phyloP scores from a whole-genome alignment of 106 monocot species.

The Platanthera guangdongensis region DNA sequence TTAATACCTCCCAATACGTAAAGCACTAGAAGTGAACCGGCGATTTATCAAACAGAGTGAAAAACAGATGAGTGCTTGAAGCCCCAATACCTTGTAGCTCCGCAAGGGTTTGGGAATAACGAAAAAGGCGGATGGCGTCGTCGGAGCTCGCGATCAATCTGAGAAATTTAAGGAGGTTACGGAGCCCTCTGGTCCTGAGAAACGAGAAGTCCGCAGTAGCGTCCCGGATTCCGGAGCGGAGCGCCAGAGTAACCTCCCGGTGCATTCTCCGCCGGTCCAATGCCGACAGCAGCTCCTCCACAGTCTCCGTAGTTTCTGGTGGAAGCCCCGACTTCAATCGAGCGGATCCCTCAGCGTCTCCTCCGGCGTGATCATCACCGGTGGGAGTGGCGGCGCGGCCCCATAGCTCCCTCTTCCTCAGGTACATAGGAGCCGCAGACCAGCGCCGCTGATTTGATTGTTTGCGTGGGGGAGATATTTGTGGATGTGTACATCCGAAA shows the following conservation, averaged over 20 bases:
- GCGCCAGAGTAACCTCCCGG: slow-evolving; percentile 77
- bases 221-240: slow-evolving; percentile 79
- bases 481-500: too few species aligned
- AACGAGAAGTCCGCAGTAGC: slow-evolving; percentile 86
- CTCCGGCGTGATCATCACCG: background rate
- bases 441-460: background rate
- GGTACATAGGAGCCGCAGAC: slow-evolving; percentile 2
- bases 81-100: slow-evolving; percentile 58
- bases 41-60: background rate
- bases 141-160: slow-evolving; percentile 53
- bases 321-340: background rate
- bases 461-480: too few species aligned
- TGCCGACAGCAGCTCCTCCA: slow-evolving; percentile 42
- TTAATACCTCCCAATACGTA: background rate
- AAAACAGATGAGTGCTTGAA: background rate
- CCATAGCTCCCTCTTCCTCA: slow-evolving; percentile 11
- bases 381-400: background rate
- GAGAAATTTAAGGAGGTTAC: slow-evolving; percentile 64
- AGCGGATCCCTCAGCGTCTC: slow-evolving; percentile 5
- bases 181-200: slow-evolving; percentile 58
- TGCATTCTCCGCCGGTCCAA: slow-evolving; percentile 51
- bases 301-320: slow-evolving; percentile 17
- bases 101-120: slow-evolving; percentile 58
- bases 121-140: slow-evolving; percentile 50
- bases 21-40: background rate